Conservation (phyloP, 345 rosid species). For the Triadica sebifera region DNA sequence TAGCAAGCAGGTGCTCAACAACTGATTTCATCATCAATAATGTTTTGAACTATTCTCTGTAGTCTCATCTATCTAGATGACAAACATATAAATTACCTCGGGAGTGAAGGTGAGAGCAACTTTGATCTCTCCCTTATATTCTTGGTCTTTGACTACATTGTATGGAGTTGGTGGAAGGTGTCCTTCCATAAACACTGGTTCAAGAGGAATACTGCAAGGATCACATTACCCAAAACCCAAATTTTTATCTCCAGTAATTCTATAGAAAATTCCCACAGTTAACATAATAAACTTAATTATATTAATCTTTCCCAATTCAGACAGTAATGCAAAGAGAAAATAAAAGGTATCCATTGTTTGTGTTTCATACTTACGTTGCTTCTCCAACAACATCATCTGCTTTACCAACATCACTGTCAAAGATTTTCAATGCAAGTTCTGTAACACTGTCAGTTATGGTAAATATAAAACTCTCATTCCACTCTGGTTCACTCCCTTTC, state of each 20-base stretch:
- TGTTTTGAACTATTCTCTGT: no score
- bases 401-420: conserved; percentile 61
- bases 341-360: neutral
- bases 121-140: conserved; percentile 32
- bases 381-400: conserved; percentile 70
- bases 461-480: conserved; percentile 82
- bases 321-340: neutral
- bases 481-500: conserved; percentile 58
- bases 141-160: conserved; percentile 29
- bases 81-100: conserved; percentile 19
- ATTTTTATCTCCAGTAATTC: neutral
- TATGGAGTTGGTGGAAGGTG: conserved; percentile 29
- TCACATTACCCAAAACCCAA: neutral
- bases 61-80: neutral
- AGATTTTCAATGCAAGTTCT: conserved; percentile 52
- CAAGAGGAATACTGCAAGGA: conserved; percentile 31
- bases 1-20: no score
- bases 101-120: conserved; percentile 36
- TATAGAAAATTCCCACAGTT: neutral
- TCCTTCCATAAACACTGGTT: conserved; percentile 33
- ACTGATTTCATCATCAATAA: no score
- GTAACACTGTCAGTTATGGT: conserved; percentile 47
- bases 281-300: no score
- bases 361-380: conserved; percentile 46
- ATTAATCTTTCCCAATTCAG: no score